Percentiles rank a stretch among this genome's conserved stretches.
Conservation (phyloP, 2,329 filamentous ascomycete genomes). For the Aspergillus sp. region DNA sequence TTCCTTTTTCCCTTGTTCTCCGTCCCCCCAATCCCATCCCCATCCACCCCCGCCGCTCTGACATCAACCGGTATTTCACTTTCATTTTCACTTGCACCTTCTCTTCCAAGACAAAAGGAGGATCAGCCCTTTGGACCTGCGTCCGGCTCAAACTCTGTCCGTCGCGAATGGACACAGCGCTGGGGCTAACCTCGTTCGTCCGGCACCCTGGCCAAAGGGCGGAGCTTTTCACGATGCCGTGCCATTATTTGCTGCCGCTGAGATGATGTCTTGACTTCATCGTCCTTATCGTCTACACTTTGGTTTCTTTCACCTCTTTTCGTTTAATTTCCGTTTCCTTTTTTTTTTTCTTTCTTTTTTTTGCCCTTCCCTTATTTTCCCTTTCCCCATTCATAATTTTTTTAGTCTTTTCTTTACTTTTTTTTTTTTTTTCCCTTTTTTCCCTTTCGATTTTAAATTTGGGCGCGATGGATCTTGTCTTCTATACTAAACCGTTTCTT, state of each 20-base stretch:
- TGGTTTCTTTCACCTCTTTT: conserved; percentile 16
- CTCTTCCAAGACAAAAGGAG: conserved; percentile 31
- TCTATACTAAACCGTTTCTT: conserved; percentile 43
- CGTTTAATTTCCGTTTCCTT: conserved; percentile 1
- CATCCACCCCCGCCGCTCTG: conserved; percentile 30
- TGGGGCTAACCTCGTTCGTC: conserved; percentile 29
- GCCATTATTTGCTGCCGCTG: conserved; percentile 27
- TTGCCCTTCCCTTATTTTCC: conserved; percentile 9
- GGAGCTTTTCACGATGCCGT: conserved; percentile 21
- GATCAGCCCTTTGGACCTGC: conserved; percentile 42
- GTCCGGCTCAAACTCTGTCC: conserved; percentile 40
- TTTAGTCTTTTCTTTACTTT: conserved; percentile 29
- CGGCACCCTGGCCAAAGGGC: conserved; percentile 8
- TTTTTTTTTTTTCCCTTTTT: conserved; percentile 20
- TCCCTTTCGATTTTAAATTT: conserved; percentile 18
- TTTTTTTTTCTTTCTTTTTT: background rate
- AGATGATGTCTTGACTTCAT: conserved; percentile 40
- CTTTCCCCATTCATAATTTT: conserved; percentile 7
- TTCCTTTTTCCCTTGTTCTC: background rate
- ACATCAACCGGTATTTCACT: conserved; percentile 36
- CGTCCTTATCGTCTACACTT: conserved; percentile 19
- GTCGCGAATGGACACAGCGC: conserved; percentile 27
- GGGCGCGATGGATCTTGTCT: conserved; percentile 16
- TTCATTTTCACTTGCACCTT: conserved; percentile 8
- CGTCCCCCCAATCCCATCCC: background rate